Evolutionary conservation across 2,329 filamentous ascomycete species (phyloP).

Genomic region (Fonsecaea monophora): DNA sequence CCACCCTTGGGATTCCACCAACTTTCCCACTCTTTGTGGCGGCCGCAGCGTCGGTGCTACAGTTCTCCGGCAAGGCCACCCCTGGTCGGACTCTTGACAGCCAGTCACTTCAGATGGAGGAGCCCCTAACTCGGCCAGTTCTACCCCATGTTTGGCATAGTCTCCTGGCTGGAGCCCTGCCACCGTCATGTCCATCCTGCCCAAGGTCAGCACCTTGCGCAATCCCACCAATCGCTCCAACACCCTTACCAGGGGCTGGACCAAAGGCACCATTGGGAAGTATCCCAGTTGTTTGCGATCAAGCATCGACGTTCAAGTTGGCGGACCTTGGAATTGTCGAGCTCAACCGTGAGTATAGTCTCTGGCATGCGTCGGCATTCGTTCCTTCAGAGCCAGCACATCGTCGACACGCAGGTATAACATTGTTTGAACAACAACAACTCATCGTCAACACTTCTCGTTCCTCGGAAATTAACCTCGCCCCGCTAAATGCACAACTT

Average conservation of each 20-base stretch:
- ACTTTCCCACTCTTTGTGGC: conserved; percentile 23
- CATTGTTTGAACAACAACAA: conserved; percentile 17
- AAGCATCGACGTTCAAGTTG: conserved; percentile 30
- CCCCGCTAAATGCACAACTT: conserved; percentile 22
- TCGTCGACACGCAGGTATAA: conserved; percentile 22
- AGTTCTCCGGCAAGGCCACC: conserved; percentile 24
- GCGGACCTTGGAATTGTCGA: conserved; percentile 43
- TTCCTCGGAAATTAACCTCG: conserved; percentile 32
- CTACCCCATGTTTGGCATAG: conserved; percentile 29
- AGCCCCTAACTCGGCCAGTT: conserved; percentile 25
- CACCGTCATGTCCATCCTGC: conserved; percentile 33
- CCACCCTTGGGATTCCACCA: conserved; percentile 25
- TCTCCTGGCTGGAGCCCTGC: conserved; percentile 23
- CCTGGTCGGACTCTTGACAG: conserved; percentile 26
- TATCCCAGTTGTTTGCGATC: conserved; percentile 33
- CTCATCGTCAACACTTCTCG: conserved; percentile 26
- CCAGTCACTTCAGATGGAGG: conserved; percentile 32
- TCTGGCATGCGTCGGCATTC: conserved; percentile 32
- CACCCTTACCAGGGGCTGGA: conserved; percentile 32
- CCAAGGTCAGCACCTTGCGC: conserved; percentile 24
- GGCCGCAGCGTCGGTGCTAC: conserved; percentile 17
- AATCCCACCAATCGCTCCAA: conserved; percentile 26
- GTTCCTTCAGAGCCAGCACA: conserved; percentile 24
- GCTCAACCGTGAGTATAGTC: conserved; percentile 44
- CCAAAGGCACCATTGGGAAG: conserved; percentile 27